A percentile compares a stretch with the other conserved stretches of the same genome.
Evolutionary conservation across 306 rosid genomes (phyloP).

Genomic region (Potentilla sterilis): DNA sequence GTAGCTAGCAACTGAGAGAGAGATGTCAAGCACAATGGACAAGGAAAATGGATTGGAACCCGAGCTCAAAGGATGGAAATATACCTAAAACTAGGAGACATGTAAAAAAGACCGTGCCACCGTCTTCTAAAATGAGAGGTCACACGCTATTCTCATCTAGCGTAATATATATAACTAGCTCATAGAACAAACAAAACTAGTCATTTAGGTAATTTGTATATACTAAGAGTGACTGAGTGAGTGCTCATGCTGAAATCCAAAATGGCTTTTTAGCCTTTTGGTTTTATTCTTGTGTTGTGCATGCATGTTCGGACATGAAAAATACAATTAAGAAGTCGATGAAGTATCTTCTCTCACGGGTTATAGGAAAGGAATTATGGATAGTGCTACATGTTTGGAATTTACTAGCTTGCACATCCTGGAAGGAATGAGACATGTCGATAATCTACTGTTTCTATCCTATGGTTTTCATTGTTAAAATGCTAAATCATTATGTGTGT

Average conservation of each 20-base stretch:
- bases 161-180: not conserved
- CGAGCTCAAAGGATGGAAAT: constrained; percentile 17
- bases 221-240: not conserved
- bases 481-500: too few species aligned
- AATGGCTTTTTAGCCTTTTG: constrained; percentile 36
- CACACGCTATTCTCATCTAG: not conserved
- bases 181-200: not conserved
- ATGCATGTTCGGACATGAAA: constrained; percentile 27
- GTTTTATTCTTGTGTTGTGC: constrained; percentile 15
- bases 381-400: constrained; percentile 43
- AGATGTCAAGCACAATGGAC: constrained; percentile 58
- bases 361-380: constrained; percentile 6
- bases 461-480: not conserved
- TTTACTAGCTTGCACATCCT: constrained; percentile 29
- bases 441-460: not conserved
- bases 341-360: constrained; percentile 29
- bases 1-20: constrained; percentile 42
- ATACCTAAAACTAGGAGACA: constrained; percentile 25
- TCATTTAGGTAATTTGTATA: not conserved
- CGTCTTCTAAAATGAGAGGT: constrained; percentile 15
- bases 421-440: constrained; percentile 24
- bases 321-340: constrained; percentile 17
- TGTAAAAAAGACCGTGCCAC: constrained; percentile 30
- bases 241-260: constrained; percentile 48
- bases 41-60: constrained; percentile 28